phyloP scores from a whole-genome alignment of 2,329 filamentous ascomycete genomes.

The Exophiala xenobiotica region DNA sequence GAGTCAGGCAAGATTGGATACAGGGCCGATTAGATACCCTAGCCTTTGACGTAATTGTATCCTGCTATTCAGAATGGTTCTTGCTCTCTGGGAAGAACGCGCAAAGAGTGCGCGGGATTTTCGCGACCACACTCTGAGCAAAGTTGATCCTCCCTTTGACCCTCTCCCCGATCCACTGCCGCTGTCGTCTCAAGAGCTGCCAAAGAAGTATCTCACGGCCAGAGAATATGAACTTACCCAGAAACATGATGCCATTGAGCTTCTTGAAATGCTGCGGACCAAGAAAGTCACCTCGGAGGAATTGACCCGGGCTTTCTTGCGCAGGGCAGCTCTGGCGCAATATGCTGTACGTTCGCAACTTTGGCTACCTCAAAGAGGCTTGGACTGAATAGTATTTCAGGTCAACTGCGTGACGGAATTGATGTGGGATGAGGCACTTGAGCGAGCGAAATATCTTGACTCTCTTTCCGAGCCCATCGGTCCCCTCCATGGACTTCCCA shows the following conservation, averaged over 20 bases:
- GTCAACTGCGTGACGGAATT: conserved; percentile 51
- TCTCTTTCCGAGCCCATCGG: conserved; percentile 50
- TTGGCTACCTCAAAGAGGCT: not conserved
- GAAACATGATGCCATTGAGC: conserved; percentile 31
- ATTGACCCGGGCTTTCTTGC: conserved; percentile 55
- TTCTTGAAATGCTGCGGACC: conserved; percentile 45
- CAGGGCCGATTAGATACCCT: no score
- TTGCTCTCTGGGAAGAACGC: conserved; percentile 26
- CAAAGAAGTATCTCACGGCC: conserved; percentile 46
- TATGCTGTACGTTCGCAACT: conserved; percentile 12
- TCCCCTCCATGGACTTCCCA: conserved; percentile 61
- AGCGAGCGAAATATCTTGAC: conserved; percentile 50
- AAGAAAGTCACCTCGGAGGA: conserved; percentile 45
- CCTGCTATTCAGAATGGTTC: conserved; percentile 8
- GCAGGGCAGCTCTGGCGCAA: conserved; percentile 53
- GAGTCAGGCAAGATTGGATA: no score
- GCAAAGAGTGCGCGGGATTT: conserved; percentile 23
- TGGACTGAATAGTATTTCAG: not conserved
- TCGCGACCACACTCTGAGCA: conserved; percentile 29
- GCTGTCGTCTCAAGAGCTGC: conserved; percentile 43
- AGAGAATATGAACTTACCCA: conserved; percentile 54
- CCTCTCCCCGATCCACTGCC: conserved; percentile 23
- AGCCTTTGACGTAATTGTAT: no score
- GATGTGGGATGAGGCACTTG: conserved; percentile 51
- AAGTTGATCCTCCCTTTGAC: conserved; percentile 29